A percentile compares a stretch with the other conserved stretches of the same genome.
Evolutionary conservation across 148 eudicot species (phyloP).

Genomic region (Pouteria glomerata): DNA sequence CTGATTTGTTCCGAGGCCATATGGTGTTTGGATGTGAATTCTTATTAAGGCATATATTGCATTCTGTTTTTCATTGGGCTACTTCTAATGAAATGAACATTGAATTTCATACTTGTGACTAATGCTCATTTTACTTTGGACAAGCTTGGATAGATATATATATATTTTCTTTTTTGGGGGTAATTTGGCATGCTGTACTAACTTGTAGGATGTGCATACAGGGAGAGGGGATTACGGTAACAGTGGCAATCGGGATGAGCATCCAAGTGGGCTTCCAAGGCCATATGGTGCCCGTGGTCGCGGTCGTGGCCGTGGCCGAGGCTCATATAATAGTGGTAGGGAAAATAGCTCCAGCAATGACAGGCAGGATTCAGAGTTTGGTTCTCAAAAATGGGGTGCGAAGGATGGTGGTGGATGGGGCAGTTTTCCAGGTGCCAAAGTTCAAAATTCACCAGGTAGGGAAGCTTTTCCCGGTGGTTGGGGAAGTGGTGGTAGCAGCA

Average conservation of each 20-base stretch:
- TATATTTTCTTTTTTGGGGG: too few species aligned
- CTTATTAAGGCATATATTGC: neutral
- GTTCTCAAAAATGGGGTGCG: constrained; percentile 41
- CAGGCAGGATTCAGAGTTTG: constrained; percentile 37
- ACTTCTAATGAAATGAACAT: neutral
- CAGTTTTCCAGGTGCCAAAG: constrained; percentile 75
- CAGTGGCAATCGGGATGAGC: constrained; percentile 53
- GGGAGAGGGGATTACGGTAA: constrained; percentile 57
- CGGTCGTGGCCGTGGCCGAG: constrained; percentile 66
- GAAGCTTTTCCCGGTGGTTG: constrained; percentile 87
- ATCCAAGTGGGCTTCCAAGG: constrained; percentile 67
- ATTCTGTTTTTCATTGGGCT: neutral
- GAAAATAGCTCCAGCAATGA: constrained; percentile 33
- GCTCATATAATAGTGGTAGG: constrained; percentile 41
- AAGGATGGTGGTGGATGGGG: constrained; percentile 52
- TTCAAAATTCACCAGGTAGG: constrained; percentile 70
- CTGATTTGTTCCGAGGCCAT: too few species aligned
- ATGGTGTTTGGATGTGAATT: neutral
- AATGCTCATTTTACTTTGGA: neutral
- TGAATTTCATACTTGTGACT: neutral
- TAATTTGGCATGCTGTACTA: neutral
- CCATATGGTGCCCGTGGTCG: constrained; percentile 71
- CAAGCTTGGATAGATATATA: neutral
- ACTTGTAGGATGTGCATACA: constrained; percentile 16
- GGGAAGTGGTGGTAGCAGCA: constrained; percentile 32